phyloP scores from a whole-genome alignment of 495 filamentous ascomycete species.

The Tuber umbilicatum region DNA sequence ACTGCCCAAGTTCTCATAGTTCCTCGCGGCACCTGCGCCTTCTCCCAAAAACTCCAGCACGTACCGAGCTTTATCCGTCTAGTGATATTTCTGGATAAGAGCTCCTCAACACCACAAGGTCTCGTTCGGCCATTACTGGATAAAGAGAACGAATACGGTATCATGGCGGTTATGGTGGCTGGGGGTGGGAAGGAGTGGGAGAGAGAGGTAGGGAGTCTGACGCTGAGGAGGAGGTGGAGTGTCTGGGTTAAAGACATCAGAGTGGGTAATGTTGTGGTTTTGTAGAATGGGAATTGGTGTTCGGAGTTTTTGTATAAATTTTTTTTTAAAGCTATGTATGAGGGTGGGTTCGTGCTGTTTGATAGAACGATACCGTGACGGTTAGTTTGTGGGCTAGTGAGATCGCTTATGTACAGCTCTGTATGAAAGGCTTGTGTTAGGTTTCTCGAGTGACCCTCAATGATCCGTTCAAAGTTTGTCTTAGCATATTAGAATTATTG shows the following conservation, averaged over 20 bases:
- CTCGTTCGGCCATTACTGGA: conserved; percentile 73
- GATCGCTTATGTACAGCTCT: not conserved
- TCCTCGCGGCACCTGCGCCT: conserved; percentile 76
- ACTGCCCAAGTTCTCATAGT: conserved; percentile 66
- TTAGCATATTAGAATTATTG: not conserved
- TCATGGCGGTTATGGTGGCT: conserved; percentile 78
- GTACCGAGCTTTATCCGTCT: conserved; percentile 73
- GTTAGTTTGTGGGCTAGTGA: not conserved
- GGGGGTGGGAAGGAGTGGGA: conserved; percentile 65
- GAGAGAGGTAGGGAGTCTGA: conserved; percentile 55
- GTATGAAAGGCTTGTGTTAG: not conserved
- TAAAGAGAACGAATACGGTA: conserved; percentile 64
- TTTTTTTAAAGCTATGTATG: not conserved
- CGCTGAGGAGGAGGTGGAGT: conserved; percentile 68
- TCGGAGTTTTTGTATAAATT: not conserved
- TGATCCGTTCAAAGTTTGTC: not conserved
- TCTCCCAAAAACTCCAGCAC: conserved; percentile 72
- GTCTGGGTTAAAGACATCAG: conserved; percentile 73
- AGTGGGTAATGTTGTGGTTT: conserved; percentile 72
- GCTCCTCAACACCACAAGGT: conserved; percentile 46
- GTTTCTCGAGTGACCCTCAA: not conserved
- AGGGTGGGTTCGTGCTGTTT: not conserved
- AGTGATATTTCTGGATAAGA: conserved; percentile 71
- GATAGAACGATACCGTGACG: not conserved
- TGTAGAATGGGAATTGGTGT: conserved; percentile 43